Evolutionary conservation across 495 filamentous ascomycete genomes (phyloP).

Genomic region (Penicillium coffeae): DNA sequence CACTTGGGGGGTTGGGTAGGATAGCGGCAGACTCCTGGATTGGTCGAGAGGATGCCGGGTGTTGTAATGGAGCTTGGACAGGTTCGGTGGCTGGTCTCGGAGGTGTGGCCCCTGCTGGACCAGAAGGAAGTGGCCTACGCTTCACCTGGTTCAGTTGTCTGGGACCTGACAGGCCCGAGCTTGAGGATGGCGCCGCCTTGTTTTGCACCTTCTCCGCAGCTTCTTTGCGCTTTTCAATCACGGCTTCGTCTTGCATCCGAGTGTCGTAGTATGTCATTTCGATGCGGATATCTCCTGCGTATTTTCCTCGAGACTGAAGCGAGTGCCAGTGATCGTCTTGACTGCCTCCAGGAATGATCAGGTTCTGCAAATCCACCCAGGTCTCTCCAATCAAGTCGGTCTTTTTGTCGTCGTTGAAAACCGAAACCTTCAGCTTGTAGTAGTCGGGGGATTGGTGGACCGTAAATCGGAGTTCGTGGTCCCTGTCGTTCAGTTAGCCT

Average conservation of each 20-base stretch:
- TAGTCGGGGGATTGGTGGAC: slow-evolving; percentile 97
- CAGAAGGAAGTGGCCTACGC: slow-evolving; percentile 72
- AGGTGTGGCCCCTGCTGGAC: slow-evolving; percentile 51
- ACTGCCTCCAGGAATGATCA: slow-evolving; percentile 81
- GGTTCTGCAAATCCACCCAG: slow-evolving; percentile 75
- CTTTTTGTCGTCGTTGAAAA: slow-evolving; percentile 97
- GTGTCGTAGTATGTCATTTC: slow-evolving; percentile 96
- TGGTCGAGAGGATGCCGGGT: slow-evolving; percentile 20
- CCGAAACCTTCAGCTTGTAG: slow-evolving; percentile 85
- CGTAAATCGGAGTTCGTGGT: slow-evolving; percentile 92
- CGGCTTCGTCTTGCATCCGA: slow-evolving; percentile 69
- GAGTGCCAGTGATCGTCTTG: slow-evolving; percentile 91
- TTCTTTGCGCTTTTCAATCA: slow-evolving; percentile 52
- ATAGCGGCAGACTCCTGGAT: slow-evolving; percentile 13
- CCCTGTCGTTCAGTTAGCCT: slow-evolving; percentile 55
- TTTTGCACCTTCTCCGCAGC: slow-evolving; percentile 30
- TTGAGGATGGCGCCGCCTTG: slow-evolving; percentile 16
- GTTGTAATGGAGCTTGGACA: slow-evolving; percentile 21
- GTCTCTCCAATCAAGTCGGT: slow-evolving; percentile 93
- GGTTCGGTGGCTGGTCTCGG: slow-evolving; percentile 15
- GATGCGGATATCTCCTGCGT: slow-evolving; percentile 89
- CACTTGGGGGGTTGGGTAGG: neutral
- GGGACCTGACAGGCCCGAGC: slow-evolving; percentile 50
- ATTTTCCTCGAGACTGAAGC: slow-evolving; percentile 82
- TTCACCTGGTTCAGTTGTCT: slow-evolving; percentile 61